Conservation (phyloP, 306 rosid genomes). For the Acacia confusa region DNA sequence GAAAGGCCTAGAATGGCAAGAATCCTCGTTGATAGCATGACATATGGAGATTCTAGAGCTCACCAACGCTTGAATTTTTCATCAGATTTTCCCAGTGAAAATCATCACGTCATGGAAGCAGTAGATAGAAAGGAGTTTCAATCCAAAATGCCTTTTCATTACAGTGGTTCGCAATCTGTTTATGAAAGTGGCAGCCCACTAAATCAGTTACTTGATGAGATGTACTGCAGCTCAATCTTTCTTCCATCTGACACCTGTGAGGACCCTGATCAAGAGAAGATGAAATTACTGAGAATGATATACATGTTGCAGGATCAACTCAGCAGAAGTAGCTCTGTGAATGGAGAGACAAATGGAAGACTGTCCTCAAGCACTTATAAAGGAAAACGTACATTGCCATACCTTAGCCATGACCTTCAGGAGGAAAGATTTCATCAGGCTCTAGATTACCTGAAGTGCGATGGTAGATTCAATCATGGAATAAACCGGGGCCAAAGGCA, state of each 20-base stretch:
- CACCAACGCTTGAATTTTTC: slow-evolving; percentile 17
- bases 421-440: slow-evolving; percentile 49
- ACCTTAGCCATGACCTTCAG: slow-evolving; percentile 41
- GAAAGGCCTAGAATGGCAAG: slow-evolving; percentile 48
- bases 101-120: slow-evolving; percentile 30
- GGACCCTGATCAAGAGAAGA: slow-evolving; percentile 66
- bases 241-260: slow-evolving; percentile 51
- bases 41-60: slow-evolving; percentile 38
- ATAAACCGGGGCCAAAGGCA: slow-evolving; percentile 40
- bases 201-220: slow-evolving; percentile 49
- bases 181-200: slow-evolving; percentile 53
- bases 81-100: slow-evolving; percentile 41
- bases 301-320: slow-evolving; percentile 76
- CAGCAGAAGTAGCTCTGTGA: slow-evolving; percentile 40
- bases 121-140: slow-evolving; percentile 45
- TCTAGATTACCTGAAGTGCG: slow-evolving; percentile 38
- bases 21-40: slow-evolving; percentile 33
- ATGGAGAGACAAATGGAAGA: slow-evolving; percentile 44
- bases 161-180: slow-evolving; percentile 39
- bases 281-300: slow-evolving; percentile 68
- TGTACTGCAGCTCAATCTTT: slow-evolving; percentile 48
- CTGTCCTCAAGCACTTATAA: slow-evolving; percentile 22
- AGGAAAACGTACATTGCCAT: slow-evolving; percentile 37
- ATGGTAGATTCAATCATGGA: slow-evolving; percentile 46
- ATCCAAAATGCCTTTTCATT: slow-evolving; percentile 37